Conservation (phyloP, 2,329 filamentous ascomycete genomes). For the Diplodia intermedia region DNA sequence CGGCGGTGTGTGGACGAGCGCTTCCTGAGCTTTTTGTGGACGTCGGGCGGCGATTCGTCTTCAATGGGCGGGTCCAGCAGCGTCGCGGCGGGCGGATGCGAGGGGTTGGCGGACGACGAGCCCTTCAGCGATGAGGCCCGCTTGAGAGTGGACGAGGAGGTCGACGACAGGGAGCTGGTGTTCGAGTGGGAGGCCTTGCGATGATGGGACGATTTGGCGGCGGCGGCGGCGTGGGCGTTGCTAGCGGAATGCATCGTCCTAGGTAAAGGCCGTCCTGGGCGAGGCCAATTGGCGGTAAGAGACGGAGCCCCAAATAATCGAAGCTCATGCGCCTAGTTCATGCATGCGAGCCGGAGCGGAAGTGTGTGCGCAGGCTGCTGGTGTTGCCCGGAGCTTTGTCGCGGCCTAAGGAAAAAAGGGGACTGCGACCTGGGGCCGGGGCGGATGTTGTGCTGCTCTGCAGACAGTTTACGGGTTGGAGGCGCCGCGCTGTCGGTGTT, state of each 20-base stretch:
- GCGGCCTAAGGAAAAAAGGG: conserved; percentile 25
- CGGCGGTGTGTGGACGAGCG: conserved; percentile 38
- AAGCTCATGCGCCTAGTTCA: conserved; percentile 33
- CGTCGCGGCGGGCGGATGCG: conserved; percentile 20
- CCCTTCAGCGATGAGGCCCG: conserved; percentile 49
- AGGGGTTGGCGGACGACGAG: conserved; percentile 36
- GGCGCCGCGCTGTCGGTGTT: conserved; percentile 24
- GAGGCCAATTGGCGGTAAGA: conserved; percentile 39
- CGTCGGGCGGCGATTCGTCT: conserved; percentile 23
- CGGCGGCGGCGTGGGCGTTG: conserved; percentile 34
- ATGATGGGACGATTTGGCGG: conserved; percentile 35
- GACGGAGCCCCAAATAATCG: conserved; percentile 30
- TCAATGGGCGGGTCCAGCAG: conserved; percentile 29
- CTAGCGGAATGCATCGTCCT: conserved; percentile 32
- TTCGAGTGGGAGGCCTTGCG: conserved; percentile 51
- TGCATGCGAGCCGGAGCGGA: conserved; percentile 32
- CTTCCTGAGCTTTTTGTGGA: conserved; percentile 28
- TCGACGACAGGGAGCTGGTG: conserved; percentile 52
- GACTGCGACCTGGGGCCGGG: conserved; percentile 25
- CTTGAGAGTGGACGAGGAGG: conserved; percentile 50
- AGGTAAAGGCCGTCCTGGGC: conserved; percentile 27
- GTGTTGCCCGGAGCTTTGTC: conserved; percentile 22
- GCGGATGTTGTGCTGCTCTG: conserved; percentile 29
- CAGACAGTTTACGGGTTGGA: conserved; percentile 28
- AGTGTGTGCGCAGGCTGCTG: conserved; percentile 30